Evolutionary conservation across 2,329 filamentous ascomycete genomes (phyloP).

Genomic region (Alternaria brassicicola): DNA sequence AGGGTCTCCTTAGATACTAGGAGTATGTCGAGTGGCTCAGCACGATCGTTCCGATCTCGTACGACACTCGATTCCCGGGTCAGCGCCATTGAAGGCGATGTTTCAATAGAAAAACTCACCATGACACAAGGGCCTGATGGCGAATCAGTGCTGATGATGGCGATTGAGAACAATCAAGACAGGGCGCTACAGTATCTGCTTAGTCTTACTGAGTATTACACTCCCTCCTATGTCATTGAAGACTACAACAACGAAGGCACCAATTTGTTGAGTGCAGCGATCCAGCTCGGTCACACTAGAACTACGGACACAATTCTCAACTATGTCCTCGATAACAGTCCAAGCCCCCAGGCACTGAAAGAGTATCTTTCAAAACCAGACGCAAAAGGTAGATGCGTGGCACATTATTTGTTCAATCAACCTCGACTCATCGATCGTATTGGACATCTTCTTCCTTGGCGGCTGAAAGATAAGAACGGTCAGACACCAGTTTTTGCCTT

Average conservation of each 20-base stretch:
- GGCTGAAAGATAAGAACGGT: conserved; percentile 90
- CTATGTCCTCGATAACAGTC: conserved; percentile 65
- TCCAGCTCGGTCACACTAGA: conserved; percentile 79
- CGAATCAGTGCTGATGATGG: conserved; percentile 75
- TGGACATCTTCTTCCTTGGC: conserved; percentile 82
- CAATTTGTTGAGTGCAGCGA: conserved; percentile 85
- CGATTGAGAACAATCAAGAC: conserved; percentile 65
- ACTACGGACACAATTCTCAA: conserved; percentile 77
- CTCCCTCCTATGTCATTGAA: conserved; percentile 71
- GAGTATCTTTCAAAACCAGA: conserved; percentile 79
- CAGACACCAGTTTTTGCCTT: conserved; percentile 98
- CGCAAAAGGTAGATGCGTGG: conserved; percentile 82
- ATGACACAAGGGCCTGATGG: conserved; percentile 74
- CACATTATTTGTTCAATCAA: conserved; percentile 95
- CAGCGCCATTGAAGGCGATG: conserved; percentile 82
- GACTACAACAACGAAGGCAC: conserved; percentile 91
- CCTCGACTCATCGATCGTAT: conserved; percentile 79
- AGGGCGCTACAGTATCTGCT: conserved; percentile 81
- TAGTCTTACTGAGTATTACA: conserved; percentile 76
- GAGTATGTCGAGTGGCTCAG: conserved; percentile 86
- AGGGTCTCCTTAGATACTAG: conserved; percentile 85
- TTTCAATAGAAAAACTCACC: conserved; percentile 77
- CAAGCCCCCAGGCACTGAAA: conserved; percentile 62
- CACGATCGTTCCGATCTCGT: conserved; percentile 79
- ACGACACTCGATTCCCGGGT: conserved; percentile 69